These are phyloP conservation scores for Sequoia sempervirens DNA, from an alignment of 75 land plant species.

Conservation along the genomic window DNA sequence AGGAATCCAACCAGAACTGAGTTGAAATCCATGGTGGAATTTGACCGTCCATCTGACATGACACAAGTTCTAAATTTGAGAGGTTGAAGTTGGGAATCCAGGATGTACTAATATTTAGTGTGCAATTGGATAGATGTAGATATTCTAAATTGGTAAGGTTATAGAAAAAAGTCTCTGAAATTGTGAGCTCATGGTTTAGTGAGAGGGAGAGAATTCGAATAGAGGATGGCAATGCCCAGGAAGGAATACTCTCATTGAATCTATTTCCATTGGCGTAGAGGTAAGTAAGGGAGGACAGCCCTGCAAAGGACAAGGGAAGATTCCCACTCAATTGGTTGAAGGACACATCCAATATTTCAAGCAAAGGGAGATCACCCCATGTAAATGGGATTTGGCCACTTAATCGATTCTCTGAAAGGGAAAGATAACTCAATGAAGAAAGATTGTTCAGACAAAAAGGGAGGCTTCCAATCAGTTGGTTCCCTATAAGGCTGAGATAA, in stretches of 20 bases:
- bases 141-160: too few species aligned
- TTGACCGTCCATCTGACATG: too few species aligned
- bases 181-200: not conserved
- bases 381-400: too few species aligned
- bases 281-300: not conserved
- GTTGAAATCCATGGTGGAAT: too few species aligned
- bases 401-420: too few species aligned
- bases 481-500: not conserved
- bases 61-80: too few species aligned
- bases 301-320: slow-evolving; percentile 13
- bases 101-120: too few species aligned
- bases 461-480: slow-evolving; percentile 14
- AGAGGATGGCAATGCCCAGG: not conserved
- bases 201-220: not conserved
- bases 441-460: slow-evolving; percentile 7
- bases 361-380: not conserved
- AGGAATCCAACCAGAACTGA: too few species aligned
- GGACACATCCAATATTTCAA: not conserved
- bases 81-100: too few species aligned
- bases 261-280: not conserved
- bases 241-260: not conserved
- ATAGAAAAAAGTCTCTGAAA: too few species aligned
- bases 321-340: slow-evolving; percentile 4
- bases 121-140: too few species aligned
- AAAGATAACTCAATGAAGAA: not conserved